These are phyloP conservation scores for Vigna nakashimae DNA, from an alignment of 306 rosid species.

Conservation along the genomic window DNA sequence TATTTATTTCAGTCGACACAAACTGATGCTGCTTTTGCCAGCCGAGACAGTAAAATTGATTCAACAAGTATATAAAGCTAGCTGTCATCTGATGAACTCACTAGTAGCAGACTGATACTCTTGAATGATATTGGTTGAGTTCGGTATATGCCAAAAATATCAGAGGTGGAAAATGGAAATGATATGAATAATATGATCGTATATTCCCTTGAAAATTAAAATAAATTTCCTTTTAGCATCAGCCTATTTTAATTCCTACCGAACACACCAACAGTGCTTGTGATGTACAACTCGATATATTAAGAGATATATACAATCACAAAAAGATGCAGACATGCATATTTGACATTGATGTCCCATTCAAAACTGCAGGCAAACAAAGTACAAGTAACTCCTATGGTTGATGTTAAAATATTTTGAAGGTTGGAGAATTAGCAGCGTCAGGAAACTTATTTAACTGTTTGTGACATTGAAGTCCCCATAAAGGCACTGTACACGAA, in stretches of 20 bases:
- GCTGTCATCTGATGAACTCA: neutral
- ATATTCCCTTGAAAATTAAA: neutral
- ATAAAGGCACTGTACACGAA: neutral
- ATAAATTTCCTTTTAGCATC: neutral
- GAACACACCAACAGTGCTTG: neutral
- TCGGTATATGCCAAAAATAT: neutral
- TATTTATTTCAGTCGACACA: neutral
- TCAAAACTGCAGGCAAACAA: neutral
- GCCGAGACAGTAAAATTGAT: neutral
- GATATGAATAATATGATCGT: neutral
- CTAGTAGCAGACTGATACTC: neutral
- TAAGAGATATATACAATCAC: neutral
- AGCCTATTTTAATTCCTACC: slow-evolving; percentile 25
- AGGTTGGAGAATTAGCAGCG: neutral
- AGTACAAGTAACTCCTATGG: neutral
- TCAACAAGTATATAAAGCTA: slow-evolving; percentile 2
- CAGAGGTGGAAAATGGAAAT: slow-evolving; percentile 5
- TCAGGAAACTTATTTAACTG: too few species aligned
- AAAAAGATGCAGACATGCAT: neutral
- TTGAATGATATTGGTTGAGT: slow-evolving; percentile 3
- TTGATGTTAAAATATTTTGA: neutral
- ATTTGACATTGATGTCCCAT: neutral
- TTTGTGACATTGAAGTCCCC: slow-evolving; percentile 2
- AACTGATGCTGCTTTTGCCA: slow-evolving; percentile 3
- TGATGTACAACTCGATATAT: neutral